These are phyloP conservation scores for Tetradesmus obliquus DNA, from an alignment of 139 green algal species.

Conservation along the genomic window DNA sequence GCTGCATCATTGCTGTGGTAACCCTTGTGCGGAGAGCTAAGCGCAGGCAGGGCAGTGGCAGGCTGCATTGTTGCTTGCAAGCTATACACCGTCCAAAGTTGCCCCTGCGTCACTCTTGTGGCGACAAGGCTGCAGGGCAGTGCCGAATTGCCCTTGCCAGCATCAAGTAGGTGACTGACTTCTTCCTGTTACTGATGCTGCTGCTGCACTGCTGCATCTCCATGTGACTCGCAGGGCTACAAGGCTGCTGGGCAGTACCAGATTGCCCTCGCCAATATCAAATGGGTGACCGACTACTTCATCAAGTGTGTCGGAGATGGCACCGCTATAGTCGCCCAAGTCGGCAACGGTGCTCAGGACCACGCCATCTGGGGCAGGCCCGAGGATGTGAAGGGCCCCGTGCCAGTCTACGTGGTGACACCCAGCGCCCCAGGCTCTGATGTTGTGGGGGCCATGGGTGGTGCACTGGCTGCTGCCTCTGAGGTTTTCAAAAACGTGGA, in stretches of 20 bases:
- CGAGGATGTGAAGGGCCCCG: slow-evolving; percentile 39
- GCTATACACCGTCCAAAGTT: neutral
- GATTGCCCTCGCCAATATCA: slow-evolving; percentile 47
- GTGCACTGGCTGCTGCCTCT: slow-evolving; percentile 34
- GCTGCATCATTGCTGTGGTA: too few relatives aligned
- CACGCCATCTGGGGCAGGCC: slow-evolving; percentile 43
- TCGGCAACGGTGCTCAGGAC: slow-evolving; percentile 38
- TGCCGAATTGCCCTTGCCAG: slow-evolving; percentile 30
- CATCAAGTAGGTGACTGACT: slow-evolving; percentile 63
- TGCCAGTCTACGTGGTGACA: slow-evolving; percentile 48
- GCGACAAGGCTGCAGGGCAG: slow-evolving; percentile 44
- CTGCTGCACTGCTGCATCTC: neutral
- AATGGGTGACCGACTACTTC: slow-evolving; percentile 68
- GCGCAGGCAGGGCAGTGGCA: too few relatives aligned
- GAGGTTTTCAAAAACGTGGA: slow-evolving; percentile 31
- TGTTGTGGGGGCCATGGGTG: slow-evolving; percentile 43
- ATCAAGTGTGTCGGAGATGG: slow-evolving; percentile 56
- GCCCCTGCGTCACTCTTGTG: too few relatives aligned
- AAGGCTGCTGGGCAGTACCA: slow-evolving; percentile 45
- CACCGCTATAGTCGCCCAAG: neutral
- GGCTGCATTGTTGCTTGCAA: too few relatives aligned
- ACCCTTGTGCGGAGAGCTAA: too few relatives aligned
- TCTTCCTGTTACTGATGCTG: slow-evolving; percentile 41
- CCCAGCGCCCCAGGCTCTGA: slow-evolving; percentile 40
- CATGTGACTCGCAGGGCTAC: slow-evolving; percentile 32